Evolutionary conservation across 2,329 filamentous ascomycete species (phyloP).

Genomic region (Huntiella savannae): DNA sequence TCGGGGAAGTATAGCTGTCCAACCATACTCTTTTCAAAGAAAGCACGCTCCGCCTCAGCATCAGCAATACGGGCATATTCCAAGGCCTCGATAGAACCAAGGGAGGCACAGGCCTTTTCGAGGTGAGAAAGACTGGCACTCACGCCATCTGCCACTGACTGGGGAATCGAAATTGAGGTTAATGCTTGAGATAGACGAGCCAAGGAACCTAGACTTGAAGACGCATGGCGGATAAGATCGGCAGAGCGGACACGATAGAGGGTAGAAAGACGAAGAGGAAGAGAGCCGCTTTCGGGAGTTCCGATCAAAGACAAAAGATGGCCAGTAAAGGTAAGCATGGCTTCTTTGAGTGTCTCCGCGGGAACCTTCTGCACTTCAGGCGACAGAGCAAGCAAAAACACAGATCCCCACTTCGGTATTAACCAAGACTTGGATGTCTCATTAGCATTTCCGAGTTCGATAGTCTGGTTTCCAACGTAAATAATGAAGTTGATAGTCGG

Average conservation of each 20-base stretch:
- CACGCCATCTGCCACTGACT: conserved; percentile 70
- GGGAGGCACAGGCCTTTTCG: conserved; percentile 51
- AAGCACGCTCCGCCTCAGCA: conserved; percentile 74
- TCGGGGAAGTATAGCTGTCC: conserved; percentile 97
- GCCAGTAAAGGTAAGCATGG: conserved; percentile 75
- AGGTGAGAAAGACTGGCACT: conserved; percentile 62
- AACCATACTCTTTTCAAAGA: conserved; percentile 98
- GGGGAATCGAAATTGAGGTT: conserved; percentile 78
- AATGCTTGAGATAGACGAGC: conserved; percentile 69
- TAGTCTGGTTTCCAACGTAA: conserved; percentile 66
- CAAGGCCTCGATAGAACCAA: conserved; percentile 49
- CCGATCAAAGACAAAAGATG: conserved; percentile 80
- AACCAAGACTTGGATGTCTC: conserved; percentile 53
- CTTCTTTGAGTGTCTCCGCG: conserved; percentile 49
- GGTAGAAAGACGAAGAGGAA: conserved; percentile 69
- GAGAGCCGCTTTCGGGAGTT: conserved; percentile 61
- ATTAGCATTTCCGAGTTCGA: conserved; percentile 25
- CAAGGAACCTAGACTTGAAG: conserved; percentile 82
- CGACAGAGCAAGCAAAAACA: conserved; percentile 35
- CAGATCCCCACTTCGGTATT: conserved; percentile 82
- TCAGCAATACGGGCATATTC: conserved; percentile 71
- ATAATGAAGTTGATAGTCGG: conserved; percentile 94
- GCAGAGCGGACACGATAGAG: conserved; percentile 72
- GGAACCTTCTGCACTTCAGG: conserved; percentile 33
- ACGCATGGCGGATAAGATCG: conserved; percentile 71